Evolutionary conservation across 139 green algal genomes (phyloP), one percentile per base, ranked within the genome.

Genomic region (Nannochloris sp.): DNA sequence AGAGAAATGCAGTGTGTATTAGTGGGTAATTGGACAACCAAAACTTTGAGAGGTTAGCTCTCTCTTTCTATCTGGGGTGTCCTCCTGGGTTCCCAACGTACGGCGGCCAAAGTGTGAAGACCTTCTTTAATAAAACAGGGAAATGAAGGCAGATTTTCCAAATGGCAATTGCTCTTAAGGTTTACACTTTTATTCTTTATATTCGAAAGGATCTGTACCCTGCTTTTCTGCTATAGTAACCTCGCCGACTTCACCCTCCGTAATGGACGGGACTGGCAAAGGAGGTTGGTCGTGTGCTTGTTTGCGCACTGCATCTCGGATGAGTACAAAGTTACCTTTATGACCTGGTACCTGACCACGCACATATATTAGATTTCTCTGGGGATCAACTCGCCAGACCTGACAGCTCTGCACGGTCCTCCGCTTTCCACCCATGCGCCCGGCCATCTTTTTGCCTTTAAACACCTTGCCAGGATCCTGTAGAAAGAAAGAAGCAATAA

Each of bases 401-500:
- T 59, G 47, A 57, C 75, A 81, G 69, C 87, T 86, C 30, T 83
- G 82, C 33, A 94, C 83, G 1, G 89, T 97, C 15, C 85, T 64
- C 19, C 59, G 73, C 57, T 90, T 77, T 24, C 75, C 71, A 45
- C 95, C 95, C 90, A 99, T 95, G 34, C 84, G 82, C 6, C 95
- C 95, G 0, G 95, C 72, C 90, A 99, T 95, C 77, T 97, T 97
- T 77, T 97, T 99, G 59, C 90, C 93, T 72, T 96, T 95, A 80
- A 89, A 98, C 37, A 97, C 84, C 61, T 83, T 89, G 30, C 90
- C 91, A 0, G 89, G 88, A 75, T 93, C 86, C 53, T 87, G 79
- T 14, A 64, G 35, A 14, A 10, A 33, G 9, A 59, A 9, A 33
- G 35, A 9, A 12, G 51, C 19, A 33, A 29, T 12, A 33, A 12